Conservation (phyloP, 2,329 filamentous ascomycete species). For the Cercospora zeina region DNA sequence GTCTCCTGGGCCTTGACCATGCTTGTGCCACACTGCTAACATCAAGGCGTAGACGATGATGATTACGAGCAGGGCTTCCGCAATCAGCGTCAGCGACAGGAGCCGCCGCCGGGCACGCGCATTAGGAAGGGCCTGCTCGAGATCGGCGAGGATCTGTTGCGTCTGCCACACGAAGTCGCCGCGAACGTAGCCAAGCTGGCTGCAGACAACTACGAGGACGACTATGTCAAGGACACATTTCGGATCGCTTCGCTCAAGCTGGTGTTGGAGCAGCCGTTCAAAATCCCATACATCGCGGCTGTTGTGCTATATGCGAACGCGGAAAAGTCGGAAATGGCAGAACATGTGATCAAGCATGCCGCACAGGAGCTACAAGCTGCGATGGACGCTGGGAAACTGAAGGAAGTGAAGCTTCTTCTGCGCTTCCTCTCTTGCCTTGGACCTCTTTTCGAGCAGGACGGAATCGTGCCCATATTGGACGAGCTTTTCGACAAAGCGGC, state of each 20-base stretch:
- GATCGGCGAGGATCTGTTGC: conserved; percentile 78
- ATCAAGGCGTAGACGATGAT: conserved; percentile 65
- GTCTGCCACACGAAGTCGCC: conserved; percentile 76
- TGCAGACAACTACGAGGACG: conserved; percentile 81
- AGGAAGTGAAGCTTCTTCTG: conserved; percentile 84
- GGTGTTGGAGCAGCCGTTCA: conserved; percentile 88
- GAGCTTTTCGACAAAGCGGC: conserved; percentile 91
- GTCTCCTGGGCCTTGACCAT: conserved; percentile 25
- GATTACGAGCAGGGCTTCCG: conserved; percentile 72
- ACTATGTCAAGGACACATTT: conserved; percentile 72
- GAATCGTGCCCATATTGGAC: conserved; percentile 79
- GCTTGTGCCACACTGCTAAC: conserved; percentile 3
- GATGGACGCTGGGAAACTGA: conserved; percentile 76
- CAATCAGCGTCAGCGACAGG: conserved; percentile 70
- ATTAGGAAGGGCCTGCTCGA: conserved; percentile 76
- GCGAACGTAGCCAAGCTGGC: conserved; percentile 72
- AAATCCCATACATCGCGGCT: conserved; percentile 91
- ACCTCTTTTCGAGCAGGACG: conserved; percentile 75
- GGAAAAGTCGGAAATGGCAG: conserved; percentile 71
- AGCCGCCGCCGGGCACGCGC: conserved; percentile 63
- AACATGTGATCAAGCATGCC: conserved; percentile 66
- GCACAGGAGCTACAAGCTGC: conserved; percentile 64
- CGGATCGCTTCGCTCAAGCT: conserved; percentile 73
- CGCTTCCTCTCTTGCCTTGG: conserved; percentile 89
- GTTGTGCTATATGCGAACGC: conserved; percentile 78